A percentile compares a stretch with the other conserved stretches of the same genome.
phyloP scores from a whole-genome alignment of 805 yeast genomes.

The Candida chilensis region DNA sequence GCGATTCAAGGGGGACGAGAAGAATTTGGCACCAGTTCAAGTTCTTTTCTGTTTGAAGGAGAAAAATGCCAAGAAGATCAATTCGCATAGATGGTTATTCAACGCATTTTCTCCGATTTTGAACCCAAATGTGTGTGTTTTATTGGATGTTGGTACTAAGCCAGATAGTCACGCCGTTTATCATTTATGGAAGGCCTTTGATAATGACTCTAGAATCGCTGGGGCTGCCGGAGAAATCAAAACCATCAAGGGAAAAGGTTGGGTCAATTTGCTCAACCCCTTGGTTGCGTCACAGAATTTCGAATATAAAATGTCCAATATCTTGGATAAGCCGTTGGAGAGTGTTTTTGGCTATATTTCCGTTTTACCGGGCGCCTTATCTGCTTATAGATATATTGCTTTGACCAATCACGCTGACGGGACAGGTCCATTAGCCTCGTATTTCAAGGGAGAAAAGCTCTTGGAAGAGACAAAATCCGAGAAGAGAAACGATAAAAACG shows the following conservation, averaged over 20 bases:
- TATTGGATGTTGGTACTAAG: constrained; percentile 95
- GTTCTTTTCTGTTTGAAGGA: constrained; percentile 89
- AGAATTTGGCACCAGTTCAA: constrained; percentile 91
- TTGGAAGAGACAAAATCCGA: constrained; percentile 12
- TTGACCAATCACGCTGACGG: constrained; percentile 80
- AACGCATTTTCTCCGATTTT: constrained; percentile 89
- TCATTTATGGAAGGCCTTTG: constrained; percentile 96
- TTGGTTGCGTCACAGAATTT: constrained; percentile 94
- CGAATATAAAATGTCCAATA: constrained; percentile 95
- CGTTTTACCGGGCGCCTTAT: constrained; percentile 91
- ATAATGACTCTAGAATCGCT: constrained; percentile 91
- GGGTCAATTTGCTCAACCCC: constrained; percentile 78
- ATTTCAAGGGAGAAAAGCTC: constrained; percentile 78
- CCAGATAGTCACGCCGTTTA: constrained; percentile 87
- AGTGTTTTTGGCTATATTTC: constrained; percentile 88
- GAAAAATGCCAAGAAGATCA: constrained; percentile 84
- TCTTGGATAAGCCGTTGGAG: constrained; percentile 89
- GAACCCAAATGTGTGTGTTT: constrained; percentile 82
- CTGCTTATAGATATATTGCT: constrained; percentile 90
- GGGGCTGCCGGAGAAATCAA: constrained; percentile 99
- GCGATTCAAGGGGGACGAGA: constrained; percentile 84
- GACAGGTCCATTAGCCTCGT: constrained; percentile 82
- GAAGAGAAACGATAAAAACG: constrained; percentile 38
- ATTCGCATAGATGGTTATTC: constrained; percentile 96
- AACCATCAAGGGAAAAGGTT: constrained; percentile 87